Conservation (phyloP, 345 rosid species). For the Capsella bursapastoris region DNA sequence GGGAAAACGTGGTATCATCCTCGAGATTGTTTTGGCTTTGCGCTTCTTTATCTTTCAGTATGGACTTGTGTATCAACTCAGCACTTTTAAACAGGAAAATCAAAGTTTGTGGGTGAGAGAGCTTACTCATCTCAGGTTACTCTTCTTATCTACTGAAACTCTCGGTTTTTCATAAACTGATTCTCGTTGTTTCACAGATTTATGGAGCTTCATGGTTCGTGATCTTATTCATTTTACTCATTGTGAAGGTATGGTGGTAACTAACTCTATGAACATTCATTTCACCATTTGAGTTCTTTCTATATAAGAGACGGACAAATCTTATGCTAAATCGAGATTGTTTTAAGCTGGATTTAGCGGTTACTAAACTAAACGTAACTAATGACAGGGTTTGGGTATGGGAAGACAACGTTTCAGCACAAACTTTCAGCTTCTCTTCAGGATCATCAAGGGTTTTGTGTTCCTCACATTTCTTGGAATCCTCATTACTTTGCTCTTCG, state of each 20-base stretch:
- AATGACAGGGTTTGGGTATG: constrained; percentile 62
- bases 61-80: constrained; percentile 71
- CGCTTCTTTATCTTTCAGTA: constrained; percentile 69
- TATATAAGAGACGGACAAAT: background rate
- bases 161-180: background rate
- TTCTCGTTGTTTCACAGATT: constrained; percentile 35
- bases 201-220: constrained; percentile 49
- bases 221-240: constrained; percentile 39
- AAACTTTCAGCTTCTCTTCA: constrained; percentile 72
- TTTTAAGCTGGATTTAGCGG: background rate
- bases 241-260: constrained; percentile 47
- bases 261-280: constrained; percentile 5
- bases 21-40: constrained; percentile 57
- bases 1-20: constrained; percentile 55
- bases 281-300: background rate
- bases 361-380: constrained; percentile 13
- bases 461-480: constrained; percentile 61
- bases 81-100: constrained; percentile 42
- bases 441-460: constrained; percentile 75
- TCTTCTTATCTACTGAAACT: background rate
- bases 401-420: constrained; percentile 76
- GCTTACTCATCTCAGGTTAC: constrained; percentile 1
- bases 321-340: background rate
- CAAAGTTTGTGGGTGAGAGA: constrained; percentile 58
- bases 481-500: constrained; percentile 64